Evolutionary conservation across 306 rosid species (phyloP), one percentile per base, ranked within the genome.

Genomic region (Gleditsia sinensis): DNA sequence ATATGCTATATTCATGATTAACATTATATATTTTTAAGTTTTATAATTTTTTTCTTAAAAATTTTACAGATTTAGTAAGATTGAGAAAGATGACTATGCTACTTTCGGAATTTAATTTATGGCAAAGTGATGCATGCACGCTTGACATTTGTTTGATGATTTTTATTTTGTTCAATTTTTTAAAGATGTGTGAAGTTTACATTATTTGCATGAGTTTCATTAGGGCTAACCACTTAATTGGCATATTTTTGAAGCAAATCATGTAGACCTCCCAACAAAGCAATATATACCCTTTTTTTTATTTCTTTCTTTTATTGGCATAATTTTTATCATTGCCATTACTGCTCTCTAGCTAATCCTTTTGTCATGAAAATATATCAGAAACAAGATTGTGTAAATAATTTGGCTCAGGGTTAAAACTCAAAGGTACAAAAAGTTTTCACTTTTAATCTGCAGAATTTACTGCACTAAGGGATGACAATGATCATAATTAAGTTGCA

Each of bases 161-260:
- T 40, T 74, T 39, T 28, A 28, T 62, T 7, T 49, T 12, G 17
- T 33, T 50, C 33, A 13, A 37, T n/a, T 25, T 58, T 50, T 27
- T 64, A 11, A 25, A 78, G 70, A 72, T 40, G 49, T 78, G 67
- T 78, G 49, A 63, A 37, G 72, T 20, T 43, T 68, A 66, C 79
- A 71, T 43, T 45, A 71, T 80, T 16, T 80, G 88, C 81, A 81
- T 79, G 85, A 70, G 65, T 74, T 85, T 79, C 80, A 70, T 72
- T 80, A 69, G 78, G 77, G 63, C 53, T 80, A 76, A 85, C 85
- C 76, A 81, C 80, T 78, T 36, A 60, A 73, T 80, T 80, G 72
- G 75, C 84, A 67, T 27, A 49, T 78, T 82, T 71, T 76, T 74
- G 58, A 80, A 82, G 84, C 82, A 85, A 83, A 71, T 57, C n/a